Conservation (phyloP, 2,329 filamentous ascomycete species). For the Chrysoporthe austroafricana region DNA sequence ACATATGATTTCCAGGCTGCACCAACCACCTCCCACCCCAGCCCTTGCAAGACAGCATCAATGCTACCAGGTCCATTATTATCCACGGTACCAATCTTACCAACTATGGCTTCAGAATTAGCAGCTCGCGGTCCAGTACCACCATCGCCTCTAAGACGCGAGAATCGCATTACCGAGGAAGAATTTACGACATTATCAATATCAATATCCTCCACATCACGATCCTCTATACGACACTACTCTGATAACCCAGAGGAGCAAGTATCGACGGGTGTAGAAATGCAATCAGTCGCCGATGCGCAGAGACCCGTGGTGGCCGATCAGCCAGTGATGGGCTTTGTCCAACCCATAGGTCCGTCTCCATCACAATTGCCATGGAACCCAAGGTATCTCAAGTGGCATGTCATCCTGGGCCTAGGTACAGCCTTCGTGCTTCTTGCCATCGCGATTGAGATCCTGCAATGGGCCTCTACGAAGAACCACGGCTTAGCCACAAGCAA, state of each 20-base stretch:
- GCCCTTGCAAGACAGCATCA: not conserved
- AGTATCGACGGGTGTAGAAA: not conserved
- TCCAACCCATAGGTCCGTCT: not conserved
- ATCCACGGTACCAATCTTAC: not conserved
- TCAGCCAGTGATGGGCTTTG: not conserved
- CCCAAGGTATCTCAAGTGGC: not conserved
- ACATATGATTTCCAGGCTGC: not conserved
- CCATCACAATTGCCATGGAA: not conserved
- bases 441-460: not conserved
- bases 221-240: not conserved
- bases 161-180: not conserved
- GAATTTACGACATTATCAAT: not conserved
- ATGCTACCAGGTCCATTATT: not conserved
- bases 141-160: not conserved
- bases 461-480: not conserved
- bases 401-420: not conserved
- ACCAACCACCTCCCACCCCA: not conserved
- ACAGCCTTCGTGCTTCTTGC: not conserved
- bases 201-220: not conserved
- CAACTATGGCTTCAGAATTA: not conserved
- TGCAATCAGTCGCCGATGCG: not conserved
- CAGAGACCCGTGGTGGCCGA: not conserved
- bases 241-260: not conserved
- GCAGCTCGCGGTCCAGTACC: not conserved
- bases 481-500: not conserved